Base-by-base conservation (phyloP, 805 yeast genomes). In the Maudiozyma bulderi region DNA sequence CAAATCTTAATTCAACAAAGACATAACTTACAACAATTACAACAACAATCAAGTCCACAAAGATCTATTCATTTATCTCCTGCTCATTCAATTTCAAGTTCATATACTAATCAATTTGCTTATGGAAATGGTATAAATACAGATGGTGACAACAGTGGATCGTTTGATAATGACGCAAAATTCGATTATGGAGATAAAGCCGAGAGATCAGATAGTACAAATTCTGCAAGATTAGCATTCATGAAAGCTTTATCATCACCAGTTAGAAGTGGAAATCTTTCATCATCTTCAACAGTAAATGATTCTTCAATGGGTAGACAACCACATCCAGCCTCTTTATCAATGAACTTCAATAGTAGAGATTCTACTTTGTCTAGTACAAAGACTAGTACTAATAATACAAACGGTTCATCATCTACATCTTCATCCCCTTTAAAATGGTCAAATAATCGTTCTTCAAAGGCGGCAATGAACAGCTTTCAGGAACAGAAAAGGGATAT, bases 141-240 rank as follows among this genome's bases (percentile, higher is more conserved):
- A 1, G 56, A 45, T 31, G 52, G 50, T 14, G 30, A 39, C 11
- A 34, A 48, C 31, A 33, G 42, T 11, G 40, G 49, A 35, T 41
- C 53, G 20, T 44, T 49, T 13, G 53, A 51, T 28, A 49, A 51
- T n/a, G 50, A 20, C 26, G 26, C 26, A 20, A 20, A 20, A 20
- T 20, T 20, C 4, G 26, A 20, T 20, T 20, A 20, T 20, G 26
- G 26, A 2, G 26, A 20, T 20, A 20, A 20, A 20, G 26, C 26
- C 4, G 46, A 44, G 57, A 52, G n/a, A 55, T 56, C 37, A 32
- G 48, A 46, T 13, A 46, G 54, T 43, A 65, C 67, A 0, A 62
- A 58, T 26, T 69, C 73, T 8, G 75, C 75, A 8, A 70, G 69
- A 48, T 48, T 54, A 9, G 75, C 75, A 2, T 70, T 71, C 47